These are phyloP conservation scores for Trichoderma erinaceum DNA, from an alignment of 495 filamentous ascomycete species.

Conservation along the genomic window DNA sequence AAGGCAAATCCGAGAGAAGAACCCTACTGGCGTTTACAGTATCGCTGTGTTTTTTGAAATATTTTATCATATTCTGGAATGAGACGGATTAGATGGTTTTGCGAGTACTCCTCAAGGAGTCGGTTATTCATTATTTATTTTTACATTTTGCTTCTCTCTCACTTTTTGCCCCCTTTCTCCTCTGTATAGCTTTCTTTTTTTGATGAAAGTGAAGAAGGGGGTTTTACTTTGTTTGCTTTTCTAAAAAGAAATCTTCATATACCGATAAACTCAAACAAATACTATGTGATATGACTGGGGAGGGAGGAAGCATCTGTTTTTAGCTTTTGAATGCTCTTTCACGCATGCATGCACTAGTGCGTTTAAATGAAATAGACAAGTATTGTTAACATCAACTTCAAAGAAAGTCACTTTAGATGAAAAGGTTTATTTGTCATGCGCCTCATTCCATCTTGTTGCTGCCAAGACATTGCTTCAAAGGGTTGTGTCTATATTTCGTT, in stretches of 20 bases:
- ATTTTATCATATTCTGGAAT: constrained; percentile 3
- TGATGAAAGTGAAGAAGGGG: not conserved
- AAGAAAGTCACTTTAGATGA: no score
- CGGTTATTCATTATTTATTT: not conserved
- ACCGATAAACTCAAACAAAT: not conserved
- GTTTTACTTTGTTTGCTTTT: not conserved
- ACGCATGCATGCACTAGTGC: not conserved
- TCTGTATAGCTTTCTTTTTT: not conserved
- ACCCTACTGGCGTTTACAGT: not conserved
- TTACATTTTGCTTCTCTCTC: not conserved
- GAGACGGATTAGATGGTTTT: constrained; percentile 10
- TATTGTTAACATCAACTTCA: no score
- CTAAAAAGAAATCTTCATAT: no score
- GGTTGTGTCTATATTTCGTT: no score
- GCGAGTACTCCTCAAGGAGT: constrained; percentile 7
- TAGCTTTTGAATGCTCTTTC: not conserved
- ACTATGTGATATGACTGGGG: not conserved
- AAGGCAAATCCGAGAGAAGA: not conserved
- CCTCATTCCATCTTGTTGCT: no score
- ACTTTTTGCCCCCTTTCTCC: not conserved
- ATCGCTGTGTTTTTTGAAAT: not conserved
- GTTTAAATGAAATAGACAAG: not conserved
- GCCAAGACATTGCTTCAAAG: no score
- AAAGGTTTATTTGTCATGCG: no score
- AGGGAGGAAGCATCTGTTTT: not conserved